Percentiles rank a stretch among this genome's conserved stretches.
phyloP scores from a whole-genome alignment of 805 yeast species.

The Spathaspora sp. region DNA sequence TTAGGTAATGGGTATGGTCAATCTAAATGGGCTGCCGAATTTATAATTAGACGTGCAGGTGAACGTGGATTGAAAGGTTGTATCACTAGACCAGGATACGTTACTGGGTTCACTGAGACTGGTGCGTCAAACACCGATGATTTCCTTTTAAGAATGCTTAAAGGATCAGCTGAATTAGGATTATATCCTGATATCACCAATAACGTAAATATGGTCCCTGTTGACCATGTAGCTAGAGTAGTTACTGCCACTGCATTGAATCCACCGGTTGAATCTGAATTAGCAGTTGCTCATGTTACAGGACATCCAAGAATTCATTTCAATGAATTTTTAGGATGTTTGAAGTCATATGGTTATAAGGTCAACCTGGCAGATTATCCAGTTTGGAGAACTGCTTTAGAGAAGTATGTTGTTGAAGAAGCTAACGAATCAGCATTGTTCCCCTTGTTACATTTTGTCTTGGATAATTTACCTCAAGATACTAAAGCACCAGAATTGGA shows the following conservation, averaged over 20 bases:
- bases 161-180: conserved; percentile 90
- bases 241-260: conserved; percentile 78
- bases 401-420: conserved; percentile 69
- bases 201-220: conserved; percentile 94
- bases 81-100: conserved; percentile 93
- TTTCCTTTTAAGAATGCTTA: conserved; percentile 88
- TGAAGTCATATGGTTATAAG: conserved; percentile 69
- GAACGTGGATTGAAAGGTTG: conserved; percentile 82
- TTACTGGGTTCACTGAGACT: conserved; percentile 76
- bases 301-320: conserved; percentile 90
- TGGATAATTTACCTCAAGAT: conserved; percentile 85
- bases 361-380: conserved; percentile 63
- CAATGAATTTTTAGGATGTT: conserved; percentile 65
- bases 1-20: conserved; percentile 95
- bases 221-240: conserved; percentile 94
- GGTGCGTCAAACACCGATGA: conserved; percentile 97
- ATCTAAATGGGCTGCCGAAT: conserved; percentile 96
- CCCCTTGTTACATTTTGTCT: conserved; percentile 90
- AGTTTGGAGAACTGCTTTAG: conserved; percentile 75
- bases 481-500: conserved; percentile 96
- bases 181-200: conserved; percentile 80
- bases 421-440: conserved; percentile 81
- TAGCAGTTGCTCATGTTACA: conserved; percentile 90
- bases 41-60: conserved; percentile 84
- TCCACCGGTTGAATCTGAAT: conserved; percentile 54